Conservation (phyloP, 257 asterid genomes). For the Salvia splendens region DNA sequence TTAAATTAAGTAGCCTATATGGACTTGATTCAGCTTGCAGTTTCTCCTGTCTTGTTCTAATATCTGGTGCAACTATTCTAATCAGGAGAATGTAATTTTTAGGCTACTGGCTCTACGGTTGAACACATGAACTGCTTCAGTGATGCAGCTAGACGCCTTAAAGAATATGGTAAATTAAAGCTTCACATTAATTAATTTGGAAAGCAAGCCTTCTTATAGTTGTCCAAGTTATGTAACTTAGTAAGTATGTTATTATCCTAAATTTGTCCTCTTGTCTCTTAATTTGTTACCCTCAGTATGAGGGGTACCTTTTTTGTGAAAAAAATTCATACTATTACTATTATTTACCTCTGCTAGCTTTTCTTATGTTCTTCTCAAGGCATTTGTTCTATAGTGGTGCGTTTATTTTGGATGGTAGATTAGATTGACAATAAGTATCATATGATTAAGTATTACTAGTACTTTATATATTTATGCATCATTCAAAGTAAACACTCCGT, state of each 20-base stretch:
- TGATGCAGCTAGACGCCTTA: conserved; percentile 90
- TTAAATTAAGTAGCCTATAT: background rate
- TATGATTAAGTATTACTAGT: no score
- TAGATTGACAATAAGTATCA: no score
- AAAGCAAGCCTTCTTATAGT: background rate
- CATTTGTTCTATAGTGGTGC: background rate
- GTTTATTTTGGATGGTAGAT: no score
- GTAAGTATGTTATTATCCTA: background rate
- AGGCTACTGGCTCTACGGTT: conserved; percentile 76
- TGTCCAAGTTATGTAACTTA: background rate
- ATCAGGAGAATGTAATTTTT: conserved; percentile 31
- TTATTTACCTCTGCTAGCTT: background rate
- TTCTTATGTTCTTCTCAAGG: background rate
- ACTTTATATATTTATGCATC: no score
- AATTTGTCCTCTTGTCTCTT: background rate
- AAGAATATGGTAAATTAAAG: conserved; percentile 69
- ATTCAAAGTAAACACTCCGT: no score
- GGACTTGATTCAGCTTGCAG: conserved; percentile 5
- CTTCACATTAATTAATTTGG: conserved; percentile 1
- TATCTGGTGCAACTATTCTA: conserved; percentile 26
- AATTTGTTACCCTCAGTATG: background rate
- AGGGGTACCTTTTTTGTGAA: no score
- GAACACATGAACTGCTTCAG: conserved; percentile 93
- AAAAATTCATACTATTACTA: background rate
- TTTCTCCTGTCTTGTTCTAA: background rate